phyloP scores from a whole-genome alignment of 2,329 filamentous ascomycete genomes.

The Esteya vermicola region DNA sequence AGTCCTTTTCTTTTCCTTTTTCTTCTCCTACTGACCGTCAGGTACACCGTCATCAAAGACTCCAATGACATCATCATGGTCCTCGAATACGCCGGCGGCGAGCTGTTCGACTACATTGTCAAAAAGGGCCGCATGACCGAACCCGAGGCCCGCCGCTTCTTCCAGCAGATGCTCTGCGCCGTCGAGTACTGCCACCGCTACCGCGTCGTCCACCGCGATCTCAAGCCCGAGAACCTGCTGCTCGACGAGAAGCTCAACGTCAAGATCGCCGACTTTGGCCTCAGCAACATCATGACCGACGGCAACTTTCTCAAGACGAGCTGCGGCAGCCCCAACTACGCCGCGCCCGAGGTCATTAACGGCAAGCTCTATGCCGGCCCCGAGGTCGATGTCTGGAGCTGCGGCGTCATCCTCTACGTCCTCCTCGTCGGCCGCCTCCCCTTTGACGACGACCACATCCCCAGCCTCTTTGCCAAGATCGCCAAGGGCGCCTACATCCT shows the following conservation, averaged over 20 bases:
- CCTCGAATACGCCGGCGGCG: conserved; percentile 88
- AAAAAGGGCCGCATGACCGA: conserved; percentile 86
- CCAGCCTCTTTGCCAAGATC: conserved; percentile 94
- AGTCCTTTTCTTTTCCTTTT: background rate
- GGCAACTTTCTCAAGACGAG: conserved; percentile 98
- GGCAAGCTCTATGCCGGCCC: conserved; percentile 95
- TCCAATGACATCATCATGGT: conserved; percentile 97
- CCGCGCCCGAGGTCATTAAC: conserved; percentile 92
- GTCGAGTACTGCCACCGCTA: conserved; percentile 98
- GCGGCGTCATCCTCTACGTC: conserved; percentile 81
- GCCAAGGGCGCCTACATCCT: conserved; percentile 87
- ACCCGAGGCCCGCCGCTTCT: conserved; percentile 87
- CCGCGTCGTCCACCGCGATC: conserved; percentile 94
- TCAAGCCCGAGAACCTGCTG: conserved; percentile 93
- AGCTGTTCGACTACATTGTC: conserved; percentile 97
- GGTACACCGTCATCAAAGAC: conserved; percentile 94
- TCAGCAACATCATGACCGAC: conserved; percentile 99
- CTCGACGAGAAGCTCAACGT: conserved; percentile 93
- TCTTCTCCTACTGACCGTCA: conserved; percentile 22
- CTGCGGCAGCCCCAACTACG: conserved; percentile 96
- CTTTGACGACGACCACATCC: conserved; percentile 98
- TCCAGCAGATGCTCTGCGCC: conserved; percentile 97
- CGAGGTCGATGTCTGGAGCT: conserved; percentile 97
- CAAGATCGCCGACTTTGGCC: conserved; percentile 96
- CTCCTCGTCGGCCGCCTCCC: conserved; percentile 70